Conservation (phyloP, 192 early-diverging fungal species). For the Cladochytrium replicatum region DNA sequence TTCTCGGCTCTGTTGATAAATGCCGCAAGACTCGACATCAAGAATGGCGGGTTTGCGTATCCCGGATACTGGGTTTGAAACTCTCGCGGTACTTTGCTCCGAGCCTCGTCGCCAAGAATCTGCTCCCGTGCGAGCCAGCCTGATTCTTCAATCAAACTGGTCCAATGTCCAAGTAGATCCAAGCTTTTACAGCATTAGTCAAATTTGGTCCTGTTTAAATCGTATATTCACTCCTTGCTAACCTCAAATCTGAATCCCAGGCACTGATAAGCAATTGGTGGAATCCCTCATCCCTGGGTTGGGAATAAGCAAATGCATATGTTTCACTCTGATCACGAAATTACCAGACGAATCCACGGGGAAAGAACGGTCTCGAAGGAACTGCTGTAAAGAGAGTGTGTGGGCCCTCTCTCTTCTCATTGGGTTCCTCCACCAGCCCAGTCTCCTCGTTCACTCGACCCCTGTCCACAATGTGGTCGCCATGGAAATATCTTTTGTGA, state of each 20-base stretch:
- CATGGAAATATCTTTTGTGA: slow-evolving; percentile 62
- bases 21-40: slow-evolving; percentile 58
- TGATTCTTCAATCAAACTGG: slow-evolving; percentile 56
- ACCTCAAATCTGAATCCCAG: slow-evolving; percentile 82
- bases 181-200: slow-evolving; percentile 34
- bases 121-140: slow-evolving; percentile 95
- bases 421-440: slow-evolving; percentile 36
- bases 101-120: slow-evolving; percentile 85
- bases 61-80: slow-evolving; percentile 89
- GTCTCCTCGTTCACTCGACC: slow-evolving; percentile 49
- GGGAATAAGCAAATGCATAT: no score
- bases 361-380: slow-evolving; percentile 88
- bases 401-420: slow-evolving; percentile 52
- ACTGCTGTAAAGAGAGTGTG: slow-evolving; percentile 67
- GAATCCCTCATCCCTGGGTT: slow-evolving; percentile 89
- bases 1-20: slow-evolving; percentile 50
- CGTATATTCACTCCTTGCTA: background rate
- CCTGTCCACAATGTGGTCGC: slow-evolving; percentile 61
- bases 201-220: background rate
- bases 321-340: background rate
- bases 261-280: slow-evolving; percentile 71
- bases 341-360: slow-evolving; percentile 87
- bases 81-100: slow-evolving; percentile 74
- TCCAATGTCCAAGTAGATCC: slow-evolving; percentile 75
- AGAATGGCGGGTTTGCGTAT: slow-evolving; percentile 87